Evolutionary conservation across 1,284 basidiomycete genomes (phyloP).

Genomic region (Cryptococcus neoformans): DNA sequence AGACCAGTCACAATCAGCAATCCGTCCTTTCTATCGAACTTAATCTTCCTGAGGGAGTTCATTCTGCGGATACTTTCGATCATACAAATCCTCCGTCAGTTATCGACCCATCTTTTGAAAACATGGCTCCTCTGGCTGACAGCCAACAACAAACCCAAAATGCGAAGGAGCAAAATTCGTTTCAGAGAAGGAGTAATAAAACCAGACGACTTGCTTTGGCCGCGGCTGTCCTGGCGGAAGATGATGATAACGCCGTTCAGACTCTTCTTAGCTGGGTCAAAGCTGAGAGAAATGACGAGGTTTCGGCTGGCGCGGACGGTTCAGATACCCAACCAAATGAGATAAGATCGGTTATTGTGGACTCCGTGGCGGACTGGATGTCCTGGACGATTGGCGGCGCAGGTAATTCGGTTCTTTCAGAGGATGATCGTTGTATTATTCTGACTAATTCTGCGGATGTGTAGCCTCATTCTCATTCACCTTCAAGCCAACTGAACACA

Average conservation of each 20-base stretch:
- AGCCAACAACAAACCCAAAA: background rate
- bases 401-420: conserved; percentile 58
- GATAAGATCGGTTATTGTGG: conserved; percentile 15
- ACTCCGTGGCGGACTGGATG: conserved; percentile 78
- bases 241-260: conserved; percentile 27
- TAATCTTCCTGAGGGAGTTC: too few species aligned
- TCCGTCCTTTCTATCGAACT: background rate
- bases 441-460: background rate
- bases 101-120: background rate
- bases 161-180: background rate
- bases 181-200: background rate
- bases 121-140: background rate
- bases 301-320: background rate
- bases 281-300: conserved; percentile 16
- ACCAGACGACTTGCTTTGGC: conserved; percentile 23
- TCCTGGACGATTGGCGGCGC: conserved; percentile 97
- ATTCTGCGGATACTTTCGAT: background rate
- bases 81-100: background rate
- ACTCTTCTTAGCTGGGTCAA: conserved; percentile 27
- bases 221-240: conserved; percentile 32
- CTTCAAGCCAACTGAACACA: conserved; percentile 7
- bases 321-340: background rate
- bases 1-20: background rate
- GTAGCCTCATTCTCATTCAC: conserved; percentile 33
- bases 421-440: background rate